These are phyloP conservation scores for Apophysomyces variabilis DNA, from an alignment of 371 early-diverging fungal genomes.

Conservation along the genomic window DNA sequence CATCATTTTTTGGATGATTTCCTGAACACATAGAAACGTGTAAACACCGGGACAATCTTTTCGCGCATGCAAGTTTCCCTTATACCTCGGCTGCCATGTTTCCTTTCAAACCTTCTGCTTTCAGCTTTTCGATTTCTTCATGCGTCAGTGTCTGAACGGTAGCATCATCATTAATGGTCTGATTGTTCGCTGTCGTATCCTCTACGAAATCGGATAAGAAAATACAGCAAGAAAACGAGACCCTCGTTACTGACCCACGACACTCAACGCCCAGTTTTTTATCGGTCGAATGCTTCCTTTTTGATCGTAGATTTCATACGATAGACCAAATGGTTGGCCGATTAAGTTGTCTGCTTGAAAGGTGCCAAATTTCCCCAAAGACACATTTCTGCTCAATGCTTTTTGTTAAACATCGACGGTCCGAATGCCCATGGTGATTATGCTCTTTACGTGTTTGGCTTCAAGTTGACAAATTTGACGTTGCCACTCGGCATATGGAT, in stretches of 20 bases:
- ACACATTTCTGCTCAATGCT: conserved; percentile 52
- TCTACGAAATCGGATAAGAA: conserved; percentile 35
- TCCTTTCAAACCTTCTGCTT: conserved; percentile 76
- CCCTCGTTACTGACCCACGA: conserved; percentile 41
- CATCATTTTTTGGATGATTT: conserved; percentile 78
- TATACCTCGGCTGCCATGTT: conserved; percentile 52
- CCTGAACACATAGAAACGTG: conserved; percentile 33
- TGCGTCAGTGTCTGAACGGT: conserved; percentile 81
- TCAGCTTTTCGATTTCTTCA: conserved; percentile 86
- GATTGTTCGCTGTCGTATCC: conserved; percentile 88
- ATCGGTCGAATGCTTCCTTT: conserved; percentile 55
- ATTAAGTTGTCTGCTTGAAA: conserved; percentile 81
- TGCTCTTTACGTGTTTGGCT: conserved; percentile 60
- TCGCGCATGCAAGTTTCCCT: too few species aligned
- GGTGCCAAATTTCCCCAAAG: conserved; percentile 93
- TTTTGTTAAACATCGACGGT: background rate
- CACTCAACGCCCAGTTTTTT: conserved; percentile 39
- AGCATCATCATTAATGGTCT: conserved; percentile 74
- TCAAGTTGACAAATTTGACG: conserved; percentile 75
- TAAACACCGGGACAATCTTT: too few species aligned
- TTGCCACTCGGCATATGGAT: conserved; percentile 88
- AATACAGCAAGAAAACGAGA: background rate
- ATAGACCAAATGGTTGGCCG: conserved; percentile 81
- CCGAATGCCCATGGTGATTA: background rate
- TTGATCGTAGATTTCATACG: conserved; percentile 79